Conservation (phyloP, 2,329 filamentous ascomycete species). For the Fusarium citri region DNA sequence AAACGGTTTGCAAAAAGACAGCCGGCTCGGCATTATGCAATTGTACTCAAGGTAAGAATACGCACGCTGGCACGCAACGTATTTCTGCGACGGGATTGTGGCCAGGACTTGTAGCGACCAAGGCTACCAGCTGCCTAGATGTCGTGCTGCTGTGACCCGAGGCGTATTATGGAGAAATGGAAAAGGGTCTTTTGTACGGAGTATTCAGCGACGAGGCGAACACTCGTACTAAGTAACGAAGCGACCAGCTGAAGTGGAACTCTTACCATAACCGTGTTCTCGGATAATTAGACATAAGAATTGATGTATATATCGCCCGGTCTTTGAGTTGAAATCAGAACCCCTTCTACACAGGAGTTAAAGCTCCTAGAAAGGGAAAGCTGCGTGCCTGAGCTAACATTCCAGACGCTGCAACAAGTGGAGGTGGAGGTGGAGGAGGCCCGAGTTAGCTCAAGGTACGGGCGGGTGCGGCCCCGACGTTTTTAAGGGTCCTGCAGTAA, state of each 20-base stretch:
- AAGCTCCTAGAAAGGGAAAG: conserved; percentile 10
- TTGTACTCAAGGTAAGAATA: too few relatives aligned
- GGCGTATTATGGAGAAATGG: not conserved
- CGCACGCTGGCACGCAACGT: not conserved
- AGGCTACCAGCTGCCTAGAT: not conserved
- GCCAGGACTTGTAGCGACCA: not conserved
- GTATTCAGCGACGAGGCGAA: not conserved
- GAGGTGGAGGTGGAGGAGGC: conserved; percentile 7
- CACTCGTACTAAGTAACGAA: not conserved
- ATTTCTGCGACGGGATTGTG: not conserved
- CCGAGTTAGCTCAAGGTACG: conserved; percentile 31
- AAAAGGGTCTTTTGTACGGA: not conserved
- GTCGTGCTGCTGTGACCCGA: not conserved
- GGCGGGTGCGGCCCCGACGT: conserved; percentile 12
- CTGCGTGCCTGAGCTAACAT: conserved; percentile 26
- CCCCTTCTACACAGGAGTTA: not conserved
- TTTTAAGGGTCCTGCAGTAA: conserved; percentile 21
- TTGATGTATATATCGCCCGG: not conserved
- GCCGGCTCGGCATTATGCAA: not conserved
- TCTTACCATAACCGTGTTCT: not conserved
- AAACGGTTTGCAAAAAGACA: too few relatives aligned
- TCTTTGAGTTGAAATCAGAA: not conserved
- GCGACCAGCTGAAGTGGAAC: not conserved
- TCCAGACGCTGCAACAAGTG: conserved; percentile 6
- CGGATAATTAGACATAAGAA: not conserved